Conservation (phyloP, 352 stramenopile genomes). For the Phytopythium delawarense region DNA sequence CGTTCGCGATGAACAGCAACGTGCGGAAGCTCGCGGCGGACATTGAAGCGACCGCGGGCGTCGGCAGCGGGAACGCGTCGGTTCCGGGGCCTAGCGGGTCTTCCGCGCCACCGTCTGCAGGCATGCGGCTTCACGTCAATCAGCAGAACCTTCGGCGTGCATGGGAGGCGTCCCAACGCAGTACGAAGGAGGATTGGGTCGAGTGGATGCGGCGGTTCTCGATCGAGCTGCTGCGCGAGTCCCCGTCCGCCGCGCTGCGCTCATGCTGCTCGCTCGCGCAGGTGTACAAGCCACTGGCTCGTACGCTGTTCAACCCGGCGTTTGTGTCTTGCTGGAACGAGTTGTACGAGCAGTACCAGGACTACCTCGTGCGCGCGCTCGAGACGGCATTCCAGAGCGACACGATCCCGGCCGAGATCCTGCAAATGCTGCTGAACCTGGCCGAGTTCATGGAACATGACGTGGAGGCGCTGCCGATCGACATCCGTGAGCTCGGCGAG, state of each 20-base stretch:
- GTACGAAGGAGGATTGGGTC: conserved; percentile 92
- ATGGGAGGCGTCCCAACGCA: conserved; percentile 94
- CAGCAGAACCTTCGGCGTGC: conserved; percentile 89
- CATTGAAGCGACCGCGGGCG: conserved; percentile 22
- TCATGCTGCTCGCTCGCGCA: conserved; percentile 93
- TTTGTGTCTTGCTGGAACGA: conserved; percentile 99
- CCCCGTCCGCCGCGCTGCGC: conserved; percentile 91
- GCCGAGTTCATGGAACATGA: conserved; percentile 99
- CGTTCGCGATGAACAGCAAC: conserved; percentile 34
- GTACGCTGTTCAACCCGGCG: conserved; percentile 96
- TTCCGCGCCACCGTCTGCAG: conserved; percentile 35
- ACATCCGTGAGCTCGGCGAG: conserved; percentile 94
- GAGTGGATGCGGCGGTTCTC: conserved; percentile 98
- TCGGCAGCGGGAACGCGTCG: conserved; percentile 6
- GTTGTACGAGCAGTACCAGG: conserved; percentile 91
- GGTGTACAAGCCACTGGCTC: conserved; percentile 95
- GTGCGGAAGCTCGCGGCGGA: conserved; percentile 38
- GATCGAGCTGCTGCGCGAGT: conserved; percentile 96
- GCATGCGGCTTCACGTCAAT: conserved; percentile 88
- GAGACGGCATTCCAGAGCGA: conserved; percentile 93
- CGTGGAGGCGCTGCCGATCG: conserved; percentile 94
- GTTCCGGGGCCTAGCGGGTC: conserved; percentile 20
- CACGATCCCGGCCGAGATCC: conserved; percentile 93
- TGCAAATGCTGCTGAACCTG: conserved; percentile 96
- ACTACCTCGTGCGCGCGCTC: conserved; percentile 91